phyloP scores from a whole-genome alignment of 2,329 filamentous ascomycete genomes.

The Rachicladosporium sp. region DNA sequence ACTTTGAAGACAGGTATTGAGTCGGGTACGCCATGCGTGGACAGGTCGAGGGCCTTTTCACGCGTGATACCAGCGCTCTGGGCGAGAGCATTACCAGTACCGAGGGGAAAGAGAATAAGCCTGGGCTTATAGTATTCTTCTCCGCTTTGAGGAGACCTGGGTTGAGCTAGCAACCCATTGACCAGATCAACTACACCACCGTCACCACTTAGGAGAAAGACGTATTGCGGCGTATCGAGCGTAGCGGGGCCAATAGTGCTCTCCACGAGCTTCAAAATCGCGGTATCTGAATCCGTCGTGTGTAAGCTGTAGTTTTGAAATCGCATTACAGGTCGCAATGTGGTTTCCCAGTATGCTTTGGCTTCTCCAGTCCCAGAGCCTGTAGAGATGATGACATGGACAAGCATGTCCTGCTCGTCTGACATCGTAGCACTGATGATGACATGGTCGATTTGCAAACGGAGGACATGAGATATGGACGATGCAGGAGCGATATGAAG shows the following conservation, averaged over 20 bases:
- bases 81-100: conserved; percentile 38
- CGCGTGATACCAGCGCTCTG: conserved; percentile 29
- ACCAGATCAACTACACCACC: conserved; percentile 75
- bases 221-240: too few species aligned
- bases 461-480: too few species aligned
- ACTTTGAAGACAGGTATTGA: conserved; percentile 32
- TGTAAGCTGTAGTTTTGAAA: conserved; percentile 36
- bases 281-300: conserved; percentile 50
- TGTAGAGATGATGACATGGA: conserved; percentile 34
- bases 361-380: conserved; percentile 33
- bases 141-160: conserved; percentile 2
- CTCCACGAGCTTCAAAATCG: conserved; percentile 51
- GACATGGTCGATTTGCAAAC: too few species aligned
- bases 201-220: conserved; percentile 57
- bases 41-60: conserved; percentile 30
- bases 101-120: conserved; percentile 43
- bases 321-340: conserved; percentile 30
- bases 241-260: conserved; percentile 37
- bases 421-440: too few species aligned
- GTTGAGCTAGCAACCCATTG: conserved; percentile 45
- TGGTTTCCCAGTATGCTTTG: conserved; percentile 25
- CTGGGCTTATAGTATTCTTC: conserved; percentile 37
- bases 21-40: conserved; percentile 21
- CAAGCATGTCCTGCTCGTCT: too few species aligned
- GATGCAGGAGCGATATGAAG: too few species aligned